Evolutionary conservation across 768 basidiomycete species (phyloP), one percentile per base, ranked within the genome.

Genomic region (Leccinellum albellum): DNA sequence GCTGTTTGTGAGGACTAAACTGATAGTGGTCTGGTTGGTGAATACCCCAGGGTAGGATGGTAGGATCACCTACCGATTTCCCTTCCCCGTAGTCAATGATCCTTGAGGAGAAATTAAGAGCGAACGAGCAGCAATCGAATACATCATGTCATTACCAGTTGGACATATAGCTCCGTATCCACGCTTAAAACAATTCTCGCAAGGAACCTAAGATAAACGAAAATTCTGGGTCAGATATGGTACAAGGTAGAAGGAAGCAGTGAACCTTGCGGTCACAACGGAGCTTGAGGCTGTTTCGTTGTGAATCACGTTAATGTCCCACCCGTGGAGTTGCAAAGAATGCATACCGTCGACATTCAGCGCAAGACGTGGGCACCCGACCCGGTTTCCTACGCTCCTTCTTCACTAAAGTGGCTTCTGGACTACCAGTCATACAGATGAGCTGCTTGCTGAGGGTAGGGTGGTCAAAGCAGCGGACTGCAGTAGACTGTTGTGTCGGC

Each of bases 151-250:
- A 26, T 60, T 61, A 86, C 89, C 89, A 55, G 86, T 82, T n/a
- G 89, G 89, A 71, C 89, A 91, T 55, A 91, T 86, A 17, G 82
- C 75, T 23, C 82, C 83, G 64, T 88, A 91, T 32, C 89, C 89
- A 64, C 88, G 78, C 56, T 86, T 85, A 23, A 82, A 81, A 66
- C 89, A 91, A 68, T 84, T 89, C 71, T 86, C 85, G 72, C 89
- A 91, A 12, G 89, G 89, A 32, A 89, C 78, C 87, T 90, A 62
- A 24, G n/a, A 48, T 49, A 37, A 13, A 33, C 15, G 17, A 4
- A 29, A 35, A 54, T 51, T 54, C 51, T 26, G 23, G 46, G 64
- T 75, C 58, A 67, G 44, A 15, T 28, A 32, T 2, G 8, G 28
- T 26, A 15, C 23, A 23, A 28, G 14, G 1, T 6, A 15, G 15